Percentiles rank a stretch among this genome's conserved stretches.
Conservation (phyloP, 2,329 filamentous ascomycete genomes). For the Colletotrichum noveboracense region DNA sequence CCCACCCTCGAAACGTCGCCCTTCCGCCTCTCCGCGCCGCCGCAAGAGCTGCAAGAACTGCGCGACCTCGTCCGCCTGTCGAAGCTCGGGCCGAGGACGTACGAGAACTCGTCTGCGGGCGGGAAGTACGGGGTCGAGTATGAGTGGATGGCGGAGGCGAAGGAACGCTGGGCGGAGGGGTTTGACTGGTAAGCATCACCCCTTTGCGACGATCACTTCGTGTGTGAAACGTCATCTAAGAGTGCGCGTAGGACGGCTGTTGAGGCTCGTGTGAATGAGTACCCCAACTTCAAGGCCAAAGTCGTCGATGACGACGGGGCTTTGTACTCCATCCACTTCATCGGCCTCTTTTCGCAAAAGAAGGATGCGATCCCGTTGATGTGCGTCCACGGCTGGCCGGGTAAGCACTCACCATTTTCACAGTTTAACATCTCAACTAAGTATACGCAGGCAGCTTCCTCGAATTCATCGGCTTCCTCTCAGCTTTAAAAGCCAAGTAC, state of each 20-base stretch:
- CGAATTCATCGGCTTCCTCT: not conserved
- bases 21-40: not conserved
- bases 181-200: not conserved
- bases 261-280: not conserved
- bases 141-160: not conserved
- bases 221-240: not conserved
- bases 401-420: not conserved
- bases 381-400: not conserved
- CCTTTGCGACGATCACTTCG: no score
- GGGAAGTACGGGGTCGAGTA: not conserved
- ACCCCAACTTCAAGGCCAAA: not conserved
- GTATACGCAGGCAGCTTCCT: not conserved
- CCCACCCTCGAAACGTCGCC: not conserved
- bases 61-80: not conserved
- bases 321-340: not conserved
- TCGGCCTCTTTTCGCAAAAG: not conserved
- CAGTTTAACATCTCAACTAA: not conserved
- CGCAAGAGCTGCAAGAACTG: not conserved
- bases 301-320: not conserved
- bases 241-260: not conserved
- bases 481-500: not conserved
- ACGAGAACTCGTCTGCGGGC: not conserved
- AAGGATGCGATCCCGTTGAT: not conserved
- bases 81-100: not conserved
- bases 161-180: not conserved